Evolutionary conservation across 768 basidiomycete species (phyloP).

Genomic region (Stropharia rugosoannulata): DNA sequence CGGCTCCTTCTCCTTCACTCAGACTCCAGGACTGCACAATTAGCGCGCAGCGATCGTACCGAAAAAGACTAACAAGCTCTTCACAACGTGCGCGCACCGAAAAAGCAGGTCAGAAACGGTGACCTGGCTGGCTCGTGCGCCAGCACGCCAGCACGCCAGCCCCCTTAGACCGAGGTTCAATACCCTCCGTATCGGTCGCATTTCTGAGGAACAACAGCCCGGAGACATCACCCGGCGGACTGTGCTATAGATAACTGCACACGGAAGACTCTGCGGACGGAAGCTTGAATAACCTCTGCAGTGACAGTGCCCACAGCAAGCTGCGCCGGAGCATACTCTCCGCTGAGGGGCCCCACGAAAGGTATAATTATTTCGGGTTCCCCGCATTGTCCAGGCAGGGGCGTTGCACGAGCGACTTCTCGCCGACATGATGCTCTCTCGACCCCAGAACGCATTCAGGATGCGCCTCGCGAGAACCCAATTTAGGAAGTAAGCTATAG

Average conservation of each 20-base stretch:
- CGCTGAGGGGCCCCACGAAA: too few relatives aligned
- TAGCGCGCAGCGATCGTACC: not conserved
- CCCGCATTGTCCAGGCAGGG: too few relatives aligned
- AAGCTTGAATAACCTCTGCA: not conserved
- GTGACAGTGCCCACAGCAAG: too few relatives aligned
- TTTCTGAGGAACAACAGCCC: not conserved
- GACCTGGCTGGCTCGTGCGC: not conserved
- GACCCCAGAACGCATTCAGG: too few relatives aligned
- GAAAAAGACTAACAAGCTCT: slow-evolving; percentile 4
- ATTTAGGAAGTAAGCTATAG: too few relatives aligned
- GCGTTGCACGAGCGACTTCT: too few relatives aligned
- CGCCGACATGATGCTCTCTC: too few relatives aligned
- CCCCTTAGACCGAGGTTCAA: not conserved
- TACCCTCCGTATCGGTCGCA: slow-evolving; percentile 1
- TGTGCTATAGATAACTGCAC: not conserved
- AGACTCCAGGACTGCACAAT: not conserved
- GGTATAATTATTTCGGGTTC: too few relatives aligned
- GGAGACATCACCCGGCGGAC: not conserved
- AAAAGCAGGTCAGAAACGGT: slow-evolving; percentile 2
- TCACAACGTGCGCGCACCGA: slow-evolving; percentile 4
- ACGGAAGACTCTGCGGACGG: not conserved
- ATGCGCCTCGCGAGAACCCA: too few relatives aligned
- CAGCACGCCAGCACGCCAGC: not conserved
- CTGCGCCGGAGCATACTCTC: not conserved
- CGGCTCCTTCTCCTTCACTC: not conserved